phyloP scores from a whole-genome alignment of 768 basidiomycete genomes.

The Podaxis rugospora region DNA sequence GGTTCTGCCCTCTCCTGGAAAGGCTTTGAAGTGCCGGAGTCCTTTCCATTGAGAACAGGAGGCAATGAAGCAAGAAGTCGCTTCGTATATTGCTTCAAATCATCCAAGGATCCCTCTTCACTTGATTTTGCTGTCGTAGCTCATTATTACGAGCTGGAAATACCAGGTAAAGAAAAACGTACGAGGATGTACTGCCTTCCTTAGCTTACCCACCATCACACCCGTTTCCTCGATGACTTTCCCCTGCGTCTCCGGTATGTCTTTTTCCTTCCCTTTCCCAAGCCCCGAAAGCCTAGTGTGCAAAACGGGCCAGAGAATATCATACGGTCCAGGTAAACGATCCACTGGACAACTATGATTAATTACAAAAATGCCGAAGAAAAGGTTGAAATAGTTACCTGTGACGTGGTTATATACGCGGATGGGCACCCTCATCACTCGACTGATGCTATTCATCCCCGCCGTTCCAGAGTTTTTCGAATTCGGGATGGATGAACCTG shows the following conservation, averaged over 20 bases:
- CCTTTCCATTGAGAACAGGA: constrained; percentile 12
- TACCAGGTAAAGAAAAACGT: constrained; percentile 8
- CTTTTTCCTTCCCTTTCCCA: constrained; percentile 18
- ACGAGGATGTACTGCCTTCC: constrained; percentile 19
- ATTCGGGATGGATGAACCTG: constrained; percentile 27
- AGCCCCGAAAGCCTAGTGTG: constrained; percentile 23
- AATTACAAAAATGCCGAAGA: not conserved
- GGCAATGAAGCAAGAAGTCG: constrained; percentile 46
- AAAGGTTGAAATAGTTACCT: constrained; percentile 39
- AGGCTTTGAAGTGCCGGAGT: not conserved
- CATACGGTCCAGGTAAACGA: constrained; percentile 61
- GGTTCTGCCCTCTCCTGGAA: not conserved
- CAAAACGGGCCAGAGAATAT: constrained; percentile 74
- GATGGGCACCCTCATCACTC: constrained; percentile 89
- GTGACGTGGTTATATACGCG: constrained; percentile 85
- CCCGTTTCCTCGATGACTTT: constrained; percentile 32
- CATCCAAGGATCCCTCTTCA: constrained; percentile 26
- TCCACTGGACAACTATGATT: constrained; percentile 34
- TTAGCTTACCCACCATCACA: constrained; percentile 13
- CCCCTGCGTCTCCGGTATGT: constrained; percentile 30
- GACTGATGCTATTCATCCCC: constrained; percentile 51
- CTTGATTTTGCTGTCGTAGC: constrained; percentile 14
- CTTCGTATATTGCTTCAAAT: constrained; percentile 50
- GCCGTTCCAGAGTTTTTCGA: constrained; percentile 24
- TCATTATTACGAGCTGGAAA: not conserved